Evolutionary conservation across 108 stramenopile genomes (phyloP), one percentile per base, ranked within the genome.

Genomic region (Pseudonitzschia delicatissima): DNA sequence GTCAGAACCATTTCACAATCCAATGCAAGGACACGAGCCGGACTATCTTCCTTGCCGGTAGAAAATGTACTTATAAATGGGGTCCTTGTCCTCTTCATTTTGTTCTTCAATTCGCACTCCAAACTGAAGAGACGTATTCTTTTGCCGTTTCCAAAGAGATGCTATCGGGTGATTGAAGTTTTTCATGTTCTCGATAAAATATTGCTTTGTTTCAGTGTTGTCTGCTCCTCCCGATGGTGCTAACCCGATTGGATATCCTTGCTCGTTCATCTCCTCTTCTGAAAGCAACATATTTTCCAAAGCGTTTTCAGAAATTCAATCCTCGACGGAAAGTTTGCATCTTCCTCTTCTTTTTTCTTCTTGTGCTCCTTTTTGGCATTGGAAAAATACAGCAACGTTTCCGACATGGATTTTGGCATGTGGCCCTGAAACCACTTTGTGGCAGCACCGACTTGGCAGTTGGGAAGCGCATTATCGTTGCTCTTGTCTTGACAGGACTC

Each of bases 1-100:
- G 93, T 97, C 45, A 71, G 26, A 5, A 94, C 85, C 96, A 97
- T 97, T 78, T 97, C 96, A 74, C 96, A 97, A 71, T 97, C 96
- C 28, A 97, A 13, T 12, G 87, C 92, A 82, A 90, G 88, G 2
- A 91, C 66, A 69, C 82, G 82, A 31, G 64, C 65, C 0, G 59
- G 52, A 29, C 26, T 48, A 53, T 36, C n/a, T 1, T 11, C 49
- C 18, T 26, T 11, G 20, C 23, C 21, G 9, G 45, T 8, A 37
- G 12, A 13, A 53, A 45, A 49, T 45, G 67, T 67, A 44, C 34
- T 27, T 33, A 80, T 67, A 25, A 76, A 71, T 42, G 75, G 31
- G 27, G n/a, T 62, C 66, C 31, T 73, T 29, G 37, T 58, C 52
- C 6, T 34, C 51, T 31, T 63, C 58, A 23, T 80, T 67, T 47